Evolutionary conservation across 1,284 basidiomycete genomes (phyloP).

Genomic region (Trichosporon sp.): DNA sequence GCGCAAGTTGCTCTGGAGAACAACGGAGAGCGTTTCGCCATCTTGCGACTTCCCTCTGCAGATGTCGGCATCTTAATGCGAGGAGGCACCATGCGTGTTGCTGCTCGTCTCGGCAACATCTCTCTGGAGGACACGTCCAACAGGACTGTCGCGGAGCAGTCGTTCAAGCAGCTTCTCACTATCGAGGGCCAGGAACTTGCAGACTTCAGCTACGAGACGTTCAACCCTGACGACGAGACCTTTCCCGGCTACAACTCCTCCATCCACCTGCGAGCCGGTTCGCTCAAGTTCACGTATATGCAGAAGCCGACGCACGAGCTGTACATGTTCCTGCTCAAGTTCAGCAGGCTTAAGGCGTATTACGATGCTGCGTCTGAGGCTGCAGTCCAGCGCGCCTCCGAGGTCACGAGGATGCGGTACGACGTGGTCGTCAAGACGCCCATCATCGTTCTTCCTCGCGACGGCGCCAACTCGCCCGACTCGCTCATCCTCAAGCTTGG

Average conservation of each 20-base stretch:
- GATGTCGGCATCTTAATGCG: constrained; percentile 80
- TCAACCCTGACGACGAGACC: constrained; percentile 64
- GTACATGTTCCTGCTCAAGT: constrained; percentile 80
- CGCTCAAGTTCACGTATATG: constrained; percentile 85
- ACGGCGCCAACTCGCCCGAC: constrained; percentile 68
- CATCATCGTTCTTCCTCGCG: constrained; percentile 84
- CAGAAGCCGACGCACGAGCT: constrained; percentile 85
- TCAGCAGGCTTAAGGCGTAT: constrained; percentile 86
- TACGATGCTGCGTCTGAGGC: constrained; percentile 92
- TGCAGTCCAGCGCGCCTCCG: constrained; percentile 86
- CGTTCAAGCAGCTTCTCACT: constrained; percentile 83
- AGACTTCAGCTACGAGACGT: constrained; percentile 94
- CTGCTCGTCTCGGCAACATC: constrained; percentile 82
- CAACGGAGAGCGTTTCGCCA: constrained; percentile 72
- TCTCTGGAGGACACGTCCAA: constrained; percentile 79
- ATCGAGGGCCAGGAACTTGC: constrained; percentile 96
- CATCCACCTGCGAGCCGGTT: constrained; percentile 82
- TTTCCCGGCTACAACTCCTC: constrained; percentile 86
- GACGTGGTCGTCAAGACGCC: constrained; percentile 88
- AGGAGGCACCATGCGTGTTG: constrained; percentile 74
- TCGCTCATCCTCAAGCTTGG: constrained; percentile 81
- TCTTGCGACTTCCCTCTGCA: constrained; percentile 87
- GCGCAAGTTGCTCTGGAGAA: constrained; percentile 90
- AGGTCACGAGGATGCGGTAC: constrained; percentile 85
- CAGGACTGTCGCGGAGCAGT: constrained; percentile 62